These are phyloP conservation scores for Lavandula angustifolia DNA, from an alignment of 257 asterid species.

Conservation along the genomic window DNA sequence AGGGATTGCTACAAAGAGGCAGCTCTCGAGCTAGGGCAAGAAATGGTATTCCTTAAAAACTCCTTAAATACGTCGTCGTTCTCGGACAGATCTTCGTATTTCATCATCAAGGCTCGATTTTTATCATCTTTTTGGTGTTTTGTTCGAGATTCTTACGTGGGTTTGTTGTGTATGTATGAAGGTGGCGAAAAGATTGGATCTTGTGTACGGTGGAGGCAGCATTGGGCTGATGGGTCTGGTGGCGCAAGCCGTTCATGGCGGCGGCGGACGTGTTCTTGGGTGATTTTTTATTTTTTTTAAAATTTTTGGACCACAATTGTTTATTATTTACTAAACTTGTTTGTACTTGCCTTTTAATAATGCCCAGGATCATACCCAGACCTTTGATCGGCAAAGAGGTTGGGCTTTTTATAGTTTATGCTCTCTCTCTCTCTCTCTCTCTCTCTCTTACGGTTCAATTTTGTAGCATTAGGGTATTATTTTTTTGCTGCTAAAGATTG, in stretches of 20 bases:
- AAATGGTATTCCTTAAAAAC: conserved; percentile 41
- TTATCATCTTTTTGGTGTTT: no score
- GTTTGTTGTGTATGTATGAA: conserved; percentile 33
- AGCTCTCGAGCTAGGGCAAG: conserved; percentile 62
- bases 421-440: not conserved
- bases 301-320: not conserved
- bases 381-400: conserved; percentile 75
- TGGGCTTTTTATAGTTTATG: not conserved
- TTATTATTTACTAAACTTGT: not conserved
- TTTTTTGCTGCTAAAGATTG: not conserved
- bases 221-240: conserved; percentile 77
- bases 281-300: not conserved
- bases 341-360: not conserved
- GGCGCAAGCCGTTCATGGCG: conserved; percentile 57
- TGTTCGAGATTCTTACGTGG: not conserved
- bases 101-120: not conserved
- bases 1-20: conserved; percentile 65
- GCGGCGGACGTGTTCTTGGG: conserved; percentile 83
- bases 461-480: not conserved
- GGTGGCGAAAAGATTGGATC: conserved; percentile 63
- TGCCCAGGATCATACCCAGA: conserved; percentile 64
- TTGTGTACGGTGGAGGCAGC: conserved; percentile 82
- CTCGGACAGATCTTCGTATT: not conserved
- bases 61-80: not conserved
- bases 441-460: not conserved